phyloP scores from a whole-genome alignment of 495 filamentous ascomycete genomes.

The Penicillium cinerascens region DNA sequence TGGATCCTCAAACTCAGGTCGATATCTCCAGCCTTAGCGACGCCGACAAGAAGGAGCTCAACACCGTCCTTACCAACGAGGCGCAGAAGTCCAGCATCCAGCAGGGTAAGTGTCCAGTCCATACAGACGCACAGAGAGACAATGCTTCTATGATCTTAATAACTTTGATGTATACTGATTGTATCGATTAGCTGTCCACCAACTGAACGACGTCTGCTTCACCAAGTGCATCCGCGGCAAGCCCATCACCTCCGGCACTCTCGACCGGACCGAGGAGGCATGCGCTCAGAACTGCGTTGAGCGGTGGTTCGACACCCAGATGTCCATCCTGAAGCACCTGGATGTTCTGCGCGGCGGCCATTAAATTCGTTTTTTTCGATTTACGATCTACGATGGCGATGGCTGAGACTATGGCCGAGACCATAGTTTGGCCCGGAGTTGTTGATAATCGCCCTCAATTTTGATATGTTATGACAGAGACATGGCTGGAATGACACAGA shows the following conservation, averaged over 20 bases:
- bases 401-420: neutral
- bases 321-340: constrained; percentile 75
- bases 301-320: constrained; percentile 85
- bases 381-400: neutral
- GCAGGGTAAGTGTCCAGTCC: constrained; percentile 54
- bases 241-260: constrained; percentile 54
- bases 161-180: neutral
- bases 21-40: constrained; percentile 74
- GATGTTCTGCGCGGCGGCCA: constrained; percentile 54
- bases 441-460: neutral
- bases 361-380: constrained; percentile 12
- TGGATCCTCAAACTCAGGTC: constrained; percentile 38
- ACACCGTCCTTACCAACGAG: constrained; percentile 76
- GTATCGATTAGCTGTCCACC: constrained; percentile 62
- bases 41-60: constrained; percentile 81
- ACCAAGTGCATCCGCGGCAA: constrained; percentile 77
- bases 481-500: neutral
- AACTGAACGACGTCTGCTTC: constrained; percentile 85
- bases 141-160: neutral
- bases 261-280: constrained; percentile 71
- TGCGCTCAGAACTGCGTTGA: constrained; percentile 92
- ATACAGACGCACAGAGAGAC: neutral
- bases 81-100: constrained; percentile 77
- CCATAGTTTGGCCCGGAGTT: neutral
- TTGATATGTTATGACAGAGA: neutral